Evolutionary conservation across 1,139 yeast genomes (phyloP), one percentile per base, ranked within the genome.

Genomic region (Oligophagozyma castellii): DNA sequence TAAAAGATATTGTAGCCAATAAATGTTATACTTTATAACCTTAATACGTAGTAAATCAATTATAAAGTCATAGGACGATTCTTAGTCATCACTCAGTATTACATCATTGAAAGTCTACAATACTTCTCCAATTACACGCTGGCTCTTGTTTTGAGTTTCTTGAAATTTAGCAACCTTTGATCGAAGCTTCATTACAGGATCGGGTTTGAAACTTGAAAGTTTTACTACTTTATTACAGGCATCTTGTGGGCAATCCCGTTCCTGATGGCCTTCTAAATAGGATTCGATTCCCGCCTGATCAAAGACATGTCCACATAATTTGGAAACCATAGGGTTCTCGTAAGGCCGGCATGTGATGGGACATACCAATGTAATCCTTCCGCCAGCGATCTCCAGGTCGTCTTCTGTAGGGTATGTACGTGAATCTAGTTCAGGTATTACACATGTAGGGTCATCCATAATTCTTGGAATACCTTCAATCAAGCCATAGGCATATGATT

Each of bases 381-480:
- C 89, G 29, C 89, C 92, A 3, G 69, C 69, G 4, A 76, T 64
- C 24, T 63, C 67, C 23, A 76, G 33, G 12, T 73, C 81, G 8
- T 69, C 76, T 19, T 70, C 76, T 12, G 57, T 68, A n/a, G 26
- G 23, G 23, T 23, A 14, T 16, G 13, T 21, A 16, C 27, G 15
- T 10, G 8, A 7, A 18, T 7, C 7, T 20, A 27, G 24, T 16
- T 35, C 36, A 5, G 51, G 52, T 12, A 49, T 27, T 12, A 49
- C 35, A 19, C 45, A 31, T 2, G 42, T 40, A 7, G 55, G 55
- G 31, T 49, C 51, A 18, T 18, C 20, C 20, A 18, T 18, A 18
- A 18, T 18, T 7, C 10, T 18, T 7, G 20, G 10, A 18, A 18
- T 18, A 7, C 10, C 8, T 18, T 18, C 20, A 18, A 10, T 10